Evolutionary conservation across 352 stramenopile species (phyloP).

Genomic region (Thraustochytrium sp.): DNA sequence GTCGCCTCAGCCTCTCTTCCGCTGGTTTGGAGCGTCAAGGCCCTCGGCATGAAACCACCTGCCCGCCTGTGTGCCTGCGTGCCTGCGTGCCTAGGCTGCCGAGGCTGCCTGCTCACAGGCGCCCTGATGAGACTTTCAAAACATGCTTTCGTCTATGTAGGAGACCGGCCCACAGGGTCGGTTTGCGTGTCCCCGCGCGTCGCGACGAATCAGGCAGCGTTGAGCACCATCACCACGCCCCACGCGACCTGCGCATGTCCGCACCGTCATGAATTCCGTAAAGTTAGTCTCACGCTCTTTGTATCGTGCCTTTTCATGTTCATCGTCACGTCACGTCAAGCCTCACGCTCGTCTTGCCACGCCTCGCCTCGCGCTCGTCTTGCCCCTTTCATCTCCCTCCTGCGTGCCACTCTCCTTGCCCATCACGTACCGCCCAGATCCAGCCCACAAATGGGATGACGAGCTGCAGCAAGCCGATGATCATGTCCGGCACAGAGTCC

Average conservation of each 20-base stretch:
- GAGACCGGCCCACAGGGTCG: not conserved
- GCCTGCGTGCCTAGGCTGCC: too few species aligned
- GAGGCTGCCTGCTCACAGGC: too few species aligned
- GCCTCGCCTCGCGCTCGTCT: not conserved
- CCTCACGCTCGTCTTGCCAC: not conserved
- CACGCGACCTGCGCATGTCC: not conserved
- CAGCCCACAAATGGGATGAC: not conserved
- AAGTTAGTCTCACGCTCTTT: not conserved
- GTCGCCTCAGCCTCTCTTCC: too few species aligned
- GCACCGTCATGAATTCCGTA: not conserved
- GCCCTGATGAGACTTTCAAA: too few species aligned
- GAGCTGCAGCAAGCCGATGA: not conserved
- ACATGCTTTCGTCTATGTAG: not conserved
- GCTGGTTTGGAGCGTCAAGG: too few species aligned
- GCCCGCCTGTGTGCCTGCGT: too few species aligned
- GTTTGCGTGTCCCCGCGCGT: not conserved
- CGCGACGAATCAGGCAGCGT: not conserved
- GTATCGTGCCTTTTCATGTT: not conserved
- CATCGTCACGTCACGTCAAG: not conserved
- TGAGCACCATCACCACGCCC: slow-evolving; percentile 20
- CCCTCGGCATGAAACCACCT: too few species aligned
- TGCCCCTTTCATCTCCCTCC: not conserved
- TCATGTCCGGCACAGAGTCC: not conserved
- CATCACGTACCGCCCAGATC: not conserved
- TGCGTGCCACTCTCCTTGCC: too few species aligned